These are phyloP conservation scores for Bothriochloa decipiens DNA, from an alignment of 176 grass and related monocot species.

Conservation along the genomic window DNA sequence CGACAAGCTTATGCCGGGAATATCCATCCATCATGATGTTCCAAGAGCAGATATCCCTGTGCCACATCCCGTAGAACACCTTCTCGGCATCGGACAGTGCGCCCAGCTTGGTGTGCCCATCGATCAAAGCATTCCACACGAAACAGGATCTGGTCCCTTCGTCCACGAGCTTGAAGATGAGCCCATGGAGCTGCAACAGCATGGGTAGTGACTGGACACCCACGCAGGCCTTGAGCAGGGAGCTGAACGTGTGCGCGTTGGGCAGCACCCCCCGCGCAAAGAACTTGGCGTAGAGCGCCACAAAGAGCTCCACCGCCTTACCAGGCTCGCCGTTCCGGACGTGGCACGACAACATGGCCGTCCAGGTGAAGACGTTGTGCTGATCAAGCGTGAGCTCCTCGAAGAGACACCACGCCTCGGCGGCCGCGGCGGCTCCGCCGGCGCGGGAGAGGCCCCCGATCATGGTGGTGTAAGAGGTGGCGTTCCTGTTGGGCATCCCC, in stretches of 20 bases:
- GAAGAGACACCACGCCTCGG: conserved; percentile 45
- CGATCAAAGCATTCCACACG: conserved; percentile 60
- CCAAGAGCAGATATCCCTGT: conserved; percentile 58
- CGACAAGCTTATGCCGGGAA: conserved; percentile 35
- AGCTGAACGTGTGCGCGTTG: conserved; percentile 55
- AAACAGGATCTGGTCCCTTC: conserved; percentile 26
- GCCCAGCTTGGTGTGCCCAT: conserved; percentile 51
- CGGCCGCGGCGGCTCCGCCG: neutral
- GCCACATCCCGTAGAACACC: conserved; percentile 45
- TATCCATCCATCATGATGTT: conserved; percentile 67
- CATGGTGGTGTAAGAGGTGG: conserved; percentile 62
- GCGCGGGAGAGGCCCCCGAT: conserved; percentile 47
- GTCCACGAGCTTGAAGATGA: conserved; percentile 53
- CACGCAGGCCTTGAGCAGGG: conserved; percentile 54
- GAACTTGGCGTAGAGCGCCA: conserved; percentile 46
- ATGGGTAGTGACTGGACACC: conserved; percentile 31
- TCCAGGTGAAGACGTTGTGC: conserved; percentile 64
- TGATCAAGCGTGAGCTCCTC: conserved; percentile 35
- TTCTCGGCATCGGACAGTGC: conserved; percentile 43
- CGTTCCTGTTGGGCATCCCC: conserved; percentile 56
- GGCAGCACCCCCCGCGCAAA: conserved; percentile 36
- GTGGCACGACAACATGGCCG: conserved; percentile 61
- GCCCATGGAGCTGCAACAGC: conserved; percentile 44
- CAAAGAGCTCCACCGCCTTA: conserved; percentile 45
- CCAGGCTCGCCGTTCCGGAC: conserved; percentile 45